Evolutionary conservation across 1,284 basidiomycete genomes (phyloP).

Genomic region (Singerocomus rubriflavus): DNA sequence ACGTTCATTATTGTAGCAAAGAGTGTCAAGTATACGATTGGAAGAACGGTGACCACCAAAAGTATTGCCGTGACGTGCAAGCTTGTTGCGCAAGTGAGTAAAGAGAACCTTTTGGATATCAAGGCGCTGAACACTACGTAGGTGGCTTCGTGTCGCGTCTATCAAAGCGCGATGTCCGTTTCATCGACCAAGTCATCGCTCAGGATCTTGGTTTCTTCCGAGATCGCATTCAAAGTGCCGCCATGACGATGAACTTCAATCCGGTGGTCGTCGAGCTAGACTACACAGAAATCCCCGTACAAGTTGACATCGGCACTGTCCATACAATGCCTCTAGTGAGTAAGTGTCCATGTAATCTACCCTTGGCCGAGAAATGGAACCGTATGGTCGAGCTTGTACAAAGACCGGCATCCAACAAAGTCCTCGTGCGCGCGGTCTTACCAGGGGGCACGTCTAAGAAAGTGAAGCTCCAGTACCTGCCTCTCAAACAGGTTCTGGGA

Average conservation of each 20-base stretch:
- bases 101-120: background rate
- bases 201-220: slow-evolving; percentile 19
- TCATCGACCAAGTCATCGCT: slow-evolving; percentile 25
- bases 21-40: slow-evolving; percentile 33
- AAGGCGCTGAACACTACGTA: slow-evolving; percentile 7
- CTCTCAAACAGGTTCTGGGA: slow-evolving; percentile 20
- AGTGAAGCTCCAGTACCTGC: slow-evolving; percentile 29
- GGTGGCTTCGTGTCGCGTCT: slow-evolving; percentile 24
- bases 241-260: background rate
- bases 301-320: slow-evolving; percentile 19
- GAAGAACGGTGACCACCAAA: slow-evolving; percentile 27
- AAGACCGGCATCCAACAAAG: slow-evolving; percentile 17
- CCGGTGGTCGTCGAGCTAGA: slow-evolving; percentile 28
- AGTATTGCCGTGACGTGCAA: slow-evolving; percentile 29
- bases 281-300: slow-evolving; percentile 24
- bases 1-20: slow-evolving; percentile 31
- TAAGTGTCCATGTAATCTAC: slow-evolving; percentile 24
- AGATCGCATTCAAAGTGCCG: slow-evolving; percentile 19
- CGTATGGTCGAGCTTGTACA: slow-evolving; percentile 30
- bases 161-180: slow-evolving; percentile 25
- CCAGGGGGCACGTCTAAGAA: slow-evolving; percentile 26
- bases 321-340: slow-evolving; percentile 8
- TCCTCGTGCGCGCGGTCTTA: slow-evolving; percentile 32
- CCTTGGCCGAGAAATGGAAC: slow-evolving; percentile 24
- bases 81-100: slow-evolving; percentile 24